These are phyloP conservation scores for Zygotorulaspora sp. DNA, from an alignment of 805 yeast species.

Conservation along the genomic window DNA sequence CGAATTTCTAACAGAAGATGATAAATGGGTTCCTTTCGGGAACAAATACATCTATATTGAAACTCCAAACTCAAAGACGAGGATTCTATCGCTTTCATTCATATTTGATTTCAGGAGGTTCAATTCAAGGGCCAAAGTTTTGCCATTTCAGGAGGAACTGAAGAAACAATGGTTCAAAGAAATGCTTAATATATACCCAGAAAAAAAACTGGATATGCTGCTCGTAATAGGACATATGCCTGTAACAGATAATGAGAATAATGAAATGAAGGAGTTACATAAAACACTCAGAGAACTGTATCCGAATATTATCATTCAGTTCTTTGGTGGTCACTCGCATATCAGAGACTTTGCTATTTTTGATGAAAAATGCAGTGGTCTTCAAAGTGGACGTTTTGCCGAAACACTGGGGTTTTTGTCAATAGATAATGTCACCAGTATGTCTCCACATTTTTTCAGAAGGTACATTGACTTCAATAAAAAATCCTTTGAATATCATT, in stretches of 20 bases:
- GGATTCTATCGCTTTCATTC: slow-evolving; percentile 70
- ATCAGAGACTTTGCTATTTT: slow-evolving; percentile 73
- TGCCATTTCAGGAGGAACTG: slow-evolving; percentile 48
- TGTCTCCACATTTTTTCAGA: slow-evolving; percentile 44
- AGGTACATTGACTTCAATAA: slow-evolving; percentile 79
- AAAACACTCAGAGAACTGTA: slow-evolving; percentile 48
- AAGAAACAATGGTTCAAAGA: slow-evolving; percentile 65
- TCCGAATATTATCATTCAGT: slow-evolving; percentile 67
- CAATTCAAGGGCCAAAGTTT: slow-evolving; percentile 59
- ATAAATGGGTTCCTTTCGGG: slow-evolving; percentile 60
- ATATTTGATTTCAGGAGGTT: slow-evolving; percentile 67
- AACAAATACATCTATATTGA: slow-evolving; percentile 57
- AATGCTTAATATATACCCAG: slow-evolving; percentile 34
- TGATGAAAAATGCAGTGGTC: slow-evolving; percentile 63
- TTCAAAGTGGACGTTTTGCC: slow-evolving; percentile 91
- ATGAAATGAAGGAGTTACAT: slow-evolving; percentile 38
- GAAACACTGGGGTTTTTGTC: slow-evolving; percentile 92
- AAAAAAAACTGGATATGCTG: slow-evolving; percentile 54
- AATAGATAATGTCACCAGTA: slow-evolving; percentile 36
- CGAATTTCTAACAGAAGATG: slow-evolving; percentile 45
- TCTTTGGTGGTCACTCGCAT: slow-evolving; percentile 93
- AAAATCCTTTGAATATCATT: slow-evolving; percentile 64
- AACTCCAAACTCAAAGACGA: slow-evolving; percentile 49
- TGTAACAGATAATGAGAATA: slow-evolving; percentile 38
- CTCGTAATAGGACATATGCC: slow-evolving; percentile 81